Evolutionary conservation across 1,139 yeast species (phyloP), one percentile per base, ranked within the genome.

Genomic region (Debaryomyces coudertii): DNA sequence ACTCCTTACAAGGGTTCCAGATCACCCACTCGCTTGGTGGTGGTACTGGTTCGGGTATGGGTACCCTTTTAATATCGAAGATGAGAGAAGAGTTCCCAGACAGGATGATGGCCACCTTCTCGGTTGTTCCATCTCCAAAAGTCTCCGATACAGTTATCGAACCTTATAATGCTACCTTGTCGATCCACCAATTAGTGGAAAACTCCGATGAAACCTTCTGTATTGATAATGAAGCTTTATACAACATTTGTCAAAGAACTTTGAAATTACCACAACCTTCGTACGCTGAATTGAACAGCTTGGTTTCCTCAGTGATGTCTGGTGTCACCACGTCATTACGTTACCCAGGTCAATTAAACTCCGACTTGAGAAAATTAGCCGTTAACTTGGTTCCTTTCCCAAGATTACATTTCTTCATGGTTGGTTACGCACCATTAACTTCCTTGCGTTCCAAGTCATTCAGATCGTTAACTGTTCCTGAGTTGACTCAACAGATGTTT

Each of bases 11-110:
- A 73, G 97, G 97, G 58, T 90, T 90, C 82, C 96, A 89, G 73
- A 85, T 90, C 62, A 83, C 96, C 45, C 97, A 90, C 69, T 90
- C 96, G 36, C 79, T 90, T 53, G 97, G 97, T 69, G 97, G 97
- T 71, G 97, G 97, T 76, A 90, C 97, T 45, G 97, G 97, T 63
- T 88, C 96, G 29, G 97, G 97, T 71, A 85, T 90, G 92, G 97
- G 96, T 63, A 88, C 96, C 38, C 71, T 89, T 57, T 77, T 88
- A 61, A 82, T 88, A 57, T 81, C 90, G 48, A 85, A 84, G 62
- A 85, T 88, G 61, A 82, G 90, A 68, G 95, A 89, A 66, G 96
- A 89, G 67, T 89, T 83, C 60, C 90, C 95, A 43, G 97, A 90
- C 69, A 85, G 96, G 76, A 90, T 90, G 96, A 85, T 89, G 89